A percentile compares a stretch with the other conserved stretches of the same genome.
phyloP scores from a whole-genome alignment of 345 rosid genomes.

The Linum tenue region DNA sequence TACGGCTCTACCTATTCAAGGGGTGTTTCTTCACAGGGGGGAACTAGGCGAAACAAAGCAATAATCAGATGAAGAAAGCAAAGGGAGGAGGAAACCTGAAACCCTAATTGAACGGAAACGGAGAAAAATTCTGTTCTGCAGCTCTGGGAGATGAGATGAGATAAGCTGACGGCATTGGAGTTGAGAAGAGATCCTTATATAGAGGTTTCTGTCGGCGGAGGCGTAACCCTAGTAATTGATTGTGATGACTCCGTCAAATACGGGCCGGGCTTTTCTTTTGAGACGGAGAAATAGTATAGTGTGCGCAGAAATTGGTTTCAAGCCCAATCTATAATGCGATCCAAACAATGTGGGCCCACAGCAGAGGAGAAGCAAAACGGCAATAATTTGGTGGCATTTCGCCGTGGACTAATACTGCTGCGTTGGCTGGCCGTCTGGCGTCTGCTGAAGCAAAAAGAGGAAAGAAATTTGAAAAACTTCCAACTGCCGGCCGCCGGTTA shows the following conservation, averaged over 20 bases:
- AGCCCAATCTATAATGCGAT: too few species aligned
- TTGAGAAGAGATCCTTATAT: too few species aligned
- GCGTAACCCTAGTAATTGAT: too few species aligned
- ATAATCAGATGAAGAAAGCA: neutral
- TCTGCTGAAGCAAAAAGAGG: neutral
- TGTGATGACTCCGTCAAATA: neutral
- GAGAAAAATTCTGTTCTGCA: too few species aligned
- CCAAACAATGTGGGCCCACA: too few species aligned
- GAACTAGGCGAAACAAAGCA: neutral
- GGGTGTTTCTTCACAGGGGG: neutral
- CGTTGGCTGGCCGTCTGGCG: neutral
- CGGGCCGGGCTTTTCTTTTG: neutral
- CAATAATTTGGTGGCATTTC: too few species aligned
- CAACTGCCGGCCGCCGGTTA: neutral
- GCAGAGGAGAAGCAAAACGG: too few species aligned
- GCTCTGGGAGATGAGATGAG: too few species aligned
- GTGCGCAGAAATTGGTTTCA: too few species aligned
- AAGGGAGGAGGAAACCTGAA: neutral
- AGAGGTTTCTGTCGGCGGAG: too few species aligned
- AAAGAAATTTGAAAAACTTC: neutral
- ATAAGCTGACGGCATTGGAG: too few species aligned
- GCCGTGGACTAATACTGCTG: neutral
- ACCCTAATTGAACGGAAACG: neutral
- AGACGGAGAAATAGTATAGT: too few species aligned
- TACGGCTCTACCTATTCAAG: constrained; percentile 54